phyloP scores from a whole-genome alignment of 495 filamentous ascomycete genomes.

The Talaromyces nanjingensis region DNA sequence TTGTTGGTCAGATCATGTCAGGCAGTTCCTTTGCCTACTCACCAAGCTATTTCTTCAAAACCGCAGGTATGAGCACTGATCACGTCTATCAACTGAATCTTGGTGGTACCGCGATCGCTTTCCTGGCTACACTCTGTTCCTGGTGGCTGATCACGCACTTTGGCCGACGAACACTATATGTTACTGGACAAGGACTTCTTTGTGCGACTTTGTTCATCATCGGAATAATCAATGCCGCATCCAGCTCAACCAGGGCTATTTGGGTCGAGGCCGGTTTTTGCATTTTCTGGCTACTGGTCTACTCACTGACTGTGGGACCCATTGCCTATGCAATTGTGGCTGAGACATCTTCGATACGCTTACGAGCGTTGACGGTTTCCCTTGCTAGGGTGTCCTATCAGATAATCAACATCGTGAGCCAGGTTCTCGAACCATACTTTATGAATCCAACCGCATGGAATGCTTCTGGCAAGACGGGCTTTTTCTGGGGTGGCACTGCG shows the following conservation, averaged over 20 bases:
- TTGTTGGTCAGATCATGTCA: constrained; percentile 35
- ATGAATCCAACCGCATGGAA: constrained; percentile 62
- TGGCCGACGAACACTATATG: constrained; percentile 50
- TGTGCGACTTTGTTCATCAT: constrained; percentile 48
- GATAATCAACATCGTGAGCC: constrained; percentile 53
- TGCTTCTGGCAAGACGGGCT: constrained; percentile 58
- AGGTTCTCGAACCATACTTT: constrained; percentile 60
- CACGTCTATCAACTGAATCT: constrained; percentile 25
- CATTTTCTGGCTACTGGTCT: constrained; percentile 59
- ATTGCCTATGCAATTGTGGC: constrained; percentile 66
- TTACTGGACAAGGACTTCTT: constrained; percentile 38
- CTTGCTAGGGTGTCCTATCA: constrained; percentile 60
- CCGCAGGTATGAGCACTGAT: constrained; percentile 46
- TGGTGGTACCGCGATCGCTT: constrained; percentile 21
- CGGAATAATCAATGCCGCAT: constrained; percentile 55
- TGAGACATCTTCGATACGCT: constrained; percentile 59
- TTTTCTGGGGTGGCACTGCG: constrained; percentile 62
- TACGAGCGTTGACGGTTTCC: constrained; percentile 61
- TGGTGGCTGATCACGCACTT: constrained; percentile 25
- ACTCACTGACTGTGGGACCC: constrained; percentile 63
- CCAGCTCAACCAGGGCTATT: constrained; percentile 22
- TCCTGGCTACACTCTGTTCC: constrained; percentile 20
- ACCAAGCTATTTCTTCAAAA: constrained; percentile 59
- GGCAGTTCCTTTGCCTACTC: constrained; percentile 37
- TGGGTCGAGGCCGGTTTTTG: constrained; percentile 47